Base-by-base conservation (phyloP, 192 early-diverging fungal genomes). In the Coemansia aciculifera region DNA sequence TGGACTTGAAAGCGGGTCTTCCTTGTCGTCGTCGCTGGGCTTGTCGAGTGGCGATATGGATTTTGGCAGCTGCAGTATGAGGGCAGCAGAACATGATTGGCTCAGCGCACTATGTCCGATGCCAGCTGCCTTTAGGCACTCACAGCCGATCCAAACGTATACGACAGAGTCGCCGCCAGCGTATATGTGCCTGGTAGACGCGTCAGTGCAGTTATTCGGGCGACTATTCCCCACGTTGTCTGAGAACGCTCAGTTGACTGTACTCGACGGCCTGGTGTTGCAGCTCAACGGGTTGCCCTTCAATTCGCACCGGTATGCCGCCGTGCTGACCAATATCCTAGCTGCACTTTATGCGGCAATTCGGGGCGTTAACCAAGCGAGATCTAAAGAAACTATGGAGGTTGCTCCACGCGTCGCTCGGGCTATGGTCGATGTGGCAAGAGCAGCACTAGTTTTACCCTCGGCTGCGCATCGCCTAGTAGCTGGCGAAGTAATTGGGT, bases 401-500 rank as follows among this genome's bases (percentile, higher is more conserved):
- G 44, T 72, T 12, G 51, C 65, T 13, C 63, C 59, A 12, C 54
- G 69, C 1, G 83, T 80, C 24, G 75, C 78, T 0, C 62, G 69
- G 0, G 65, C 71, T 1, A 62, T 77, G 54, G 72, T 64, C 8
- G 83, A 84, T 17, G 46, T 69, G 23, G 51, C 81, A 3, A 69
- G 75, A 0, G 70, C 90, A 11, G 86, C 88, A 0, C 83, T 96
- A 11, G 73, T 88, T 3, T 86, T 90, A 36, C 84, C 90, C 2
- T 89, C 93, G 43, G 81, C 88, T 8, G 84, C 85, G 17, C 84
- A 95, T 5, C 88, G 95, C 12, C 85, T 88, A 52, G 83, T 91
- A 0, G 90, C 93, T 0, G 89, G 93, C 64, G 93, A 95, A 48
- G 88, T 91, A 8, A 67, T 97, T 3, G 97, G 97, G 2, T 81